A percentile compares a stretch with the other conserved stretches of the same genome.
Evolutionary conservation across 805 yeast genomes (phyloP).

Genomic region (Kuraishia cidri): DNA sequence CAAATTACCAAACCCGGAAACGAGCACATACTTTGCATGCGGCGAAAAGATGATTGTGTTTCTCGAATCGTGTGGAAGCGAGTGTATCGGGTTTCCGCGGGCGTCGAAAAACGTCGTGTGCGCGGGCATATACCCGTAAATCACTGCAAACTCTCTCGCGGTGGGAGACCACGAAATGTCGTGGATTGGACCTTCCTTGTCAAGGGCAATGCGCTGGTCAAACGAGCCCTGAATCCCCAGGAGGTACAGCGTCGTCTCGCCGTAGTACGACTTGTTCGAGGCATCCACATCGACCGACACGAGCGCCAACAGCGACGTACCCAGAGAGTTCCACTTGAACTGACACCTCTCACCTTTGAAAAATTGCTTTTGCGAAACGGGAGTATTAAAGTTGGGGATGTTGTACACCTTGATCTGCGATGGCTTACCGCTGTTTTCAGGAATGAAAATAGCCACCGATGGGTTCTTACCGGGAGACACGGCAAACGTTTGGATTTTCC

Average conservation of each 20-base stretch:
- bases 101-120: constrained; percentile 91
- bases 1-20: constrained; percentile 96
- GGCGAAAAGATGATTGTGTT: constrained; percentile 91
- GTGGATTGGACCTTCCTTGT: constrained; percentile 94
- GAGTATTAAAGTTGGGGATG: constrained; percentile 65
- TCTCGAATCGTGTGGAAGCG: constrained; percentile 79
- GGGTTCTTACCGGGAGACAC: constrained; percentile 87
- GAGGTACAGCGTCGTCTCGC: constrained; percentile 87
- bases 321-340: constrained; percentile 88
- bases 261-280: constrained; percentile 90
- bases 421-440: constrained; percentile 83
- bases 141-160: constrained; percentile 94
- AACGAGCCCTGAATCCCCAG: constrained; percentile 90
- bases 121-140: constrained; percentile 97
- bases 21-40: constrained; percentile 81
- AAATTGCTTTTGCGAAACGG: constrained; percentile 78
- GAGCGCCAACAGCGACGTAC: constrained; percentile 88
- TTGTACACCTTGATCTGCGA: constrained; percentile 81
- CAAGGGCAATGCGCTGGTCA: constrained; percentile 79
- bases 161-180: constrained; percentile 97
- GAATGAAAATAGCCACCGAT: constrained; percentile 82
- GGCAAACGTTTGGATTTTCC: constrained; percentile 39
- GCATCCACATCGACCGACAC: constrained; percentile 96
- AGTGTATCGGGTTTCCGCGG: constrained; percentile 79
- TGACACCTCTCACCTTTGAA: constrained; percentile 94